phyloP scores from a whole-genome alignment of 2,329 filamentous ascomycete species.

The Clonostachys rhizophaga region DNA sequence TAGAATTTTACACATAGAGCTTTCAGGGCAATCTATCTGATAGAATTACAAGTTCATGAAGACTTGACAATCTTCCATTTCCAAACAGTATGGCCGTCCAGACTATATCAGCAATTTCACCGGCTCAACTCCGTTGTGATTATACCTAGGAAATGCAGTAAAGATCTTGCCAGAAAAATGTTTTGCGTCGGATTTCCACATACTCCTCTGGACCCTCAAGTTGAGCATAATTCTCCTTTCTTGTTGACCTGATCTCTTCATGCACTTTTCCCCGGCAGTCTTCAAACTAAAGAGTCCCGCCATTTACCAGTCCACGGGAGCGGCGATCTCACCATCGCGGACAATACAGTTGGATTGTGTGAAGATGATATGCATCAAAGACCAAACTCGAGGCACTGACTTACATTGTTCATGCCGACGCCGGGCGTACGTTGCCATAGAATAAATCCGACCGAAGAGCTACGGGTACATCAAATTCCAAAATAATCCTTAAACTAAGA shows the following conservation, averaged over 20 bases:
- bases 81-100: too few relatives aligned
- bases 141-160: constrained; percentile 3
- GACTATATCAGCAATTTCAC: too few relatives aligned
- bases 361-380: constrained; percentile 31
- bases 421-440: too few relatives aligned
- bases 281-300: constrained; percentile 25
- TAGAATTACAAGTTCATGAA: too few relatives aligned
- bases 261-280: constrained; percentile 16
- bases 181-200: constrained; percentile 4
- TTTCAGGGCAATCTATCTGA: too few relatives aligned
- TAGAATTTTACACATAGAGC: too few relatives aligned
- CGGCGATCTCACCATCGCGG: constrained; percentile 27
- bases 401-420: background rate
- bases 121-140: too few relatives aligned
- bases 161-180: constrained; percentile 9
- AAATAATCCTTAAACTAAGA: too few relatives aligned
- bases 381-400: constrained; percentile 15
- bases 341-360: constrained; percentile 27
- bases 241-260: constrained; percentile 11
- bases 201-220: constrained; percentile 1
- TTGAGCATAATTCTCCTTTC: constrained; percentile 13
- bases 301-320: constrained; percentile 34
- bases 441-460: too few relatives aligned
- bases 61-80: too few relatives aligned
- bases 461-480: too few relatives aligned